Conservation (phyloP, 495 filamentous ascomycete genomes). For the Monascus purpureus region DNA sequence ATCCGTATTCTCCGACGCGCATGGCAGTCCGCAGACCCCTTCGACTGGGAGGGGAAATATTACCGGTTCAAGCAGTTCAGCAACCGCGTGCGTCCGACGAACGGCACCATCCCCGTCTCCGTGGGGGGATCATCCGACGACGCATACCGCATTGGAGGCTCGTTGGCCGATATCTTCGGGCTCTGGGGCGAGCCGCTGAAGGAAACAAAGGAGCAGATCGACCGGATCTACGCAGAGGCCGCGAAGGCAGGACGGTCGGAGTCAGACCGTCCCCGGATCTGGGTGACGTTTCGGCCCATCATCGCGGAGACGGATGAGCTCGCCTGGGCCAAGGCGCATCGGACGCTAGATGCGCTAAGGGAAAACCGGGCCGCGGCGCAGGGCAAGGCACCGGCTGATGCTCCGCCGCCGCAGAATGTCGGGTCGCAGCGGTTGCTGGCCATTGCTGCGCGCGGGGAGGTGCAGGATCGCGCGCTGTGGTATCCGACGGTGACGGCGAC, state of each 20-base stretch:
- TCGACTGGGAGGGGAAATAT: constrained; percentile 38
- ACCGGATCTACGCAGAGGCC: constrained; percentile 36
- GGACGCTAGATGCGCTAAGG: constrained; percentile 28
- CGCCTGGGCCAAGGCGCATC: constrained; percentile 38
- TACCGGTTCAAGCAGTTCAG: constrained; percentile 38
- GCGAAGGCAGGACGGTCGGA: constrained; percentile 23
- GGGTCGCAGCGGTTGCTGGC: constrained; percentile 39
- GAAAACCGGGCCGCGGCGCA: constrained; percentile 16
- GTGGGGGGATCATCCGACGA: constrained; percentile 39
- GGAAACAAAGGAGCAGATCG: constrained; percentile 41
- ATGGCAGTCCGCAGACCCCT: constrained; percentile 35
- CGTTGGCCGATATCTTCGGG: constrained; percentile 39
- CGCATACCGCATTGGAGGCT: constrained; percentile 38
- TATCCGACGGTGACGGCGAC: constrained; percentile 42
- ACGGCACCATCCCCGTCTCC: constrained; percentile 35
- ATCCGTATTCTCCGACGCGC: constrained; percentile 37
- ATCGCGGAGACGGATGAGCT: constrained; percentile 39
- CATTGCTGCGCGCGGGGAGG: constrained; percentile 36
- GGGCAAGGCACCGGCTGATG: constrained; percentile 13
- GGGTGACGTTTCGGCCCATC: constrained; percentile 43
- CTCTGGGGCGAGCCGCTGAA: constrained; percentile 43
- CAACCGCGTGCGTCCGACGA: constrained; percentile 32
- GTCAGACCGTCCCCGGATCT: constrained; percentile 33
- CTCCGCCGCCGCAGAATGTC: constrained; percentile 33
- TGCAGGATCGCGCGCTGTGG: constrained; percentile 41